Conservation (phyloP, 2,329 filamentous ascomycete species). For the Curvularia sp. region DNA sequence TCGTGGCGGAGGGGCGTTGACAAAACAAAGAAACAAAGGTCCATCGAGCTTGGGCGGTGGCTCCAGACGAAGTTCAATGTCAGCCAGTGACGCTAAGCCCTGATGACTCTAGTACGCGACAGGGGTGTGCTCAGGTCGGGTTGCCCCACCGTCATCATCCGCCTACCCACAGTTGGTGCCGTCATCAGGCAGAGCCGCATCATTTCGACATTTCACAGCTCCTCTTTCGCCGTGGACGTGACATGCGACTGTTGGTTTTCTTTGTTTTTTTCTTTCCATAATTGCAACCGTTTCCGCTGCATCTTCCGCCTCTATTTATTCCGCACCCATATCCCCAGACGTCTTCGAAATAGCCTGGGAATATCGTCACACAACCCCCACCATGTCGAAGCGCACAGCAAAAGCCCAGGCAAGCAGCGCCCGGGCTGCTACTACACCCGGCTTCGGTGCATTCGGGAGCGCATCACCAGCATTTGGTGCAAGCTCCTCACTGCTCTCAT, state of each 20-base stretch:
- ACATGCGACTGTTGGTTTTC: conserved; percentile 7
- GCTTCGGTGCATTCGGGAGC: conserved; percentile 54
- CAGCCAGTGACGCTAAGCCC: conserved; percentile 9
- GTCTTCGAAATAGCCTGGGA: background rate
- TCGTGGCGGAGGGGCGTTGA: conserved; percentile 30
- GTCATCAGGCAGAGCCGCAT: conserved; percentile 32
- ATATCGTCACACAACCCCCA: background rate
- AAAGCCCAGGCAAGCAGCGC: conserved; percentile 70
- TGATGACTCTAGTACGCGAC: conserved; percentile 4
- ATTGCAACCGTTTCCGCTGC: background rate
- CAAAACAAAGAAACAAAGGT: conserved; percentile 16
- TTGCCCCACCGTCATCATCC: conserved; percentile 11
- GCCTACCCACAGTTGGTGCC: conserved; percentile 28
- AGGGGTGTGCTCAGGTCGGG: conserved; percentile 21
- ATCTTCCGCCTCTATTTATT: background rate
- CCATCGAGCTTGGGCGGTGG: conserved; percentile 16
- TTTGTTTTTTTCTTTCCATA: conserved; percentile 3
- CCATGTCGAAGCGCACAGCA: conserved; percentile 67
- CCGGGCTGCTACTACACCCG: conserved; percentile 59
- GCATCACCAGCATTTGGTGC: conserved; percentile 53
- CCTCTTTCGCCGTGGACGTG: background rate
- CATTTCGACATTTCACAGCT: conserved; percentile 14
- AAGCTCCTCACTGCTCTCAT: conserved; percentile 74
- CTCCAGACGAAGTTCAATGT: conserved; percentile 16
- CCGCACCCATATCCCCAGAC: background rate